These are phyloP conservation scores for Phytophthora tentaculata DNA, from an alignment of 352 stramenopile genomes.

Conservation along the genomic window DNA sequence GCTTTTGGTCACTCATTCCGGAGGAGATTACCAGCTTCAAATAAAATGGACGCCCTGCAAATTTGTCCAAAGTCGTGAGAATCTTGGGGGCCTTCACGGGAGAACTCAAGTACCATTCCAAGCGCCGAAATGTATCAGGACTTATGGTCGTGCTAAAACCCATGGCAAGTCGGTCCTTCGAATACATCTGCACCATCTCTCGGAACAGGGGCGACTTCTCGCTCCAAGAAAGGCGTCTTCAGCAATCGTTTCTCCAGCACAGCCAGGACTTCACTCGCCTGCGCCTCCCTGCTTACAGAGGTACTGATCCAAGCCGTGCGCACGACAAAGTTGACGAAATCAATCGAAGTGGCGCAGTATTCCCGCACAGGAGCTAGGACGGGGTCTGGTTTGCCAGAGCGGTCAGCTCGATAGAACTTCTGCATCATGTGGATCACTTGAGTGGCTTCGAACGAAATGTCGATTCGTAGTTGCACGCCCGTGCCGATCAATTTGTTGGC, in stretches of 20 bases:
- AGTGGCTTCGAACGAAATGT: conserved; percentile 3
- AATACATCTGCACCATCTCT: conserved; percentile 15
- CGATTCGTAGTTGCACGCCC: background rate
- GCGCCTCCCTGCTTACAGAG: conserved; percentile 15
- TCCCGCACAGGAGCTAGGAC: conserved; percentile 16
- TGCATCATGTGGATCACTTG: conserved; percentile 35
- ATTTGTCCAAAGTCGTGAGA: conserved; percentile 7
- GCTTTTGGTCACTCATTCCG: background rate
- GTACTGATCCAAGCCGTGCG: conserved; percentile 14
- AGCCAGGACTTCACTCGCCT: conserved; percentile 19
- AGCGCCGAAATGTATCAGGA: conserved; percentile 3
- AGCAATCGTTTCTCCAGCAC: conserved; percentile 29
- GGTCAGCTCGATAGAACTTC: conserved; percentile 27
- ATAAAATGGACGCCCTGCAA: conserved; percentile 12
- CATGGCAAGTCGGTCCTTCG: conserved; percentile 6
- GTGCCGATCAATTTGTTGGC: conserved; percentile 16
- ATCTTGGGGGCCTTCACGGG: conserved; percentile 3
- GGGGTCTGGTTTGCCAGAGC: background rate
- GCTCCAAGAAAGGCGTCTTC: conserved; percentile 9
- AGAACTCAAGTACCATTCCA: conserved; percentile 27
- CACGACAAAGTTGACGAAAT: conserved; percentile 20
- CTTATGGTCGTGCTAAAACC: conserved; percentile 4
- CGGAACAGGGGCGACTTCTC: conserved; percentile 9
- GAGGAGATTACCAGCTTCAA: background rate
- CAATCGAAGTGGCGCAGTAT: conserved; percentile 16